phyloP scores from a whole-genome alignment of 805 yeast genomes.

The Allodekkera sacchari region DNA sequence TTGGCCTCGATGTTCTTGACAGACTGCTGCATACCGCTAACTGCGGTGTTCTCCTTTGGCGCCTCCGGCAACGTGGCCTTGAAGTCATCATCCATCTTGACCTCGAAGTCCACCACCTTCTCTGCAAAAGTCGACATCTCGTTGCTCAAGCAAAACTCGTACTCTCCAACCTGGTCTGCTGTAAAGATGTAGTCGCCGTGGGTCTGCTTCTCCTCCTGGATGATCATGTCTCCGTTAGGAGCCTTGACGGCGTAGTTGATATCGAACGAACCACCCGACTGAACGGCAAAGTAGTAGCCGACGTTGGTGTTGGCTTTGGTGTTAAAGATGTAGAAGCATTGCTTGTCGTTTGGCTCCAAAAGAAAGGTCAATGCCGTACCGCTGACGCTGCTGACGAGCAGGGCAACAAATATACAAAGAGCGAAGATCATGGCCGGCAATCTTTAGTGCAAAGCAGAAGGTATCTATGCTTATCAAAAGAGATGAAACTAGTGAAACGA shows the following conservation, averaged over 20 bases:
- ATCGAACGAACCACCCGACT: conserved; percentile 72
- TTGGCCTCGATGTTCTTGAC: conserved; percentile 53
- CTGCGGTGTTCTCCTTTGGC: conserved; percentile 46
- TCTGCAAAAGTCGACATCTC: conserved; percentile 76
- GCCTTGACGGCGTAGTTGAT: conserved; percentile 59
- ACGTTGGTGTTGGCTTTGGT: conserved; percentile 49
- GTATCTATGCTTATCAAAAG: too few species aligned
- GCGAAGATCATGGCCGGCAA: too few species aligned
- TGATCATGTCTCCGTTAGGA: conserved; percentile 48
- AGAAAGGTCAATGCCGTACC: conserved; percentile 63
- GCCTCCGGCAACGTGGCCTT: conserved; percentile 56
- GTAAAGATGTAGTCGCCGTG: conserved; percentile 74
- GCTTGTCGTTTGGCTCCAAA: conserved; percentile 64
- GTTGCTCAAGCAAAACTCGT: conserved; percentile 78
- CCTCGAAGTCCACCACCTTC: conserved; percentile 78
- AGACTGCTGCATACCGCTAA: conserved; percentile 45
- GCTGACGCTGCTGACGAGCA: conserved; percentile 15
- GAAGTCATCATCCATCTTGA: conserved; percentile 46
- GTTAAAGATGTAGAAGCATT: conserved; percentile 68
- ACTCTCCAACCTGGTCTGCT: conserved; percentile 67
- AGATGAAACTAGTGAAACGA: too few species aligned
- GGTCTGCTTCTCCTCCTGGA: conserved; percentile 51
- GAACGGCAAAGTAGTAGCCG: conserved; percentile 77
- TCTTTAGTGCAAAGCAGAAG: too few species aligned
- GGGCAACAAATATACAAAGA: too few species aligned